A percentile compares a stretch with the other conserved stretches of the same genome.
These are phyloP conservation scores for Cyphellophora attinorum DNA, from an alignment of 2,329 filamentous ascomycete genomes.

Conservation along the genomic window DNA sequence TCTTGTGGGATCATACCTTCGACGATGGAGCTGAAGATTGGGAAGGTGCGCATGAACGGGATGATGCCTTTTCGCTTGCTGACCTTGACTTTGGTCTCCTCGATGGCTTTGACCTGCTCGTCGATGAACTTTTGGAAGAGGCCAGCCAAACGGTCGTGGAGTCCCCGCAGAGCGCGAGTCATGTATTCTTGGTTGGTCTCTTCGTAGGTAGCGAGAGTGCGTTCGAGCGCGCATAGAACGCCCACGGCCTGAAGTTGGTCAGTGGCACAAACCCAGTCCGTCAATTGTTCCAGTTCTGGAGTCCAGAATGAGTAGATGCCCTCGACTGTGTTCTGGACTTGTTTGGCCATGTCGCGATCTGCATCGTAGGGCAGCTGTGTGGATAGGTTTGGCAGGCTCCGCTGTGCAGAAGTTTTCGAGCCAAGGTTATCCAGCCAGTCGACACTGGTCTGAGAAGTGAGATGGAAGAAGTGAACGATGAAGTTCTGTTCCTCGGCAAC, in stretches of 20 bases:
- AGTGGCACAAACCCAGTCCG: constrained; percentile 71
- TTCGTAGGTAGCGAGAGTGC: constrained; percentile 66
- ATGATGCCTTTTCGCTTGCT: constrained; percentile 98
- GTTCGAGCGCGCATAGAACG: constrained; percentile 70
- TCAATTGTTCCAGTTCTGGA: constrained; percentile 64
- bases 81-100: constrained; percentile 97
- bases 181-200: constrained; percentile 93
- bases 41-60: constrained; percentile 88
- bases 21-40: constrained; percentile 69
- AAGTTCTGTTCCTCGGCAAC: constrained; percentile 96
- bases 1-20: constrained; percentile 67
- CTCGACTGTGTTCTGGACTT: constrained; percentile 80
- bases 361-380: constrained; percentile 74
- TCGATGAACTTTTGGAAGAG: constrained; percentile 85
- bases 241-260: constrained; percentile 91
- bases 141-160: constrained; percentile 63
- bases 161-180: constrained; percentile 65
- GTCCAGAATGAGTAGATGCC: constrained; percentile 77
- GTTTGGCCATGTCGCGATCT: constrained; percentile 74
- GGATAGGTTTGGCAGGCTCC: constrained; percentile 63
- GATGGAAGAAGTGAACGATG: constrained; percentile 91
- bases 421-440: constrained; percentile 79
- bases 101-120: constrained; percentile 88
- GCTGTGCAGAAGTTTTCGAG: constrained; percentile 54
- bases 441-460: constrained; percentile 68